Conservation (phyloP, 1,284 basidiomycete genomes). For the Malassezia sp. region DNA sequence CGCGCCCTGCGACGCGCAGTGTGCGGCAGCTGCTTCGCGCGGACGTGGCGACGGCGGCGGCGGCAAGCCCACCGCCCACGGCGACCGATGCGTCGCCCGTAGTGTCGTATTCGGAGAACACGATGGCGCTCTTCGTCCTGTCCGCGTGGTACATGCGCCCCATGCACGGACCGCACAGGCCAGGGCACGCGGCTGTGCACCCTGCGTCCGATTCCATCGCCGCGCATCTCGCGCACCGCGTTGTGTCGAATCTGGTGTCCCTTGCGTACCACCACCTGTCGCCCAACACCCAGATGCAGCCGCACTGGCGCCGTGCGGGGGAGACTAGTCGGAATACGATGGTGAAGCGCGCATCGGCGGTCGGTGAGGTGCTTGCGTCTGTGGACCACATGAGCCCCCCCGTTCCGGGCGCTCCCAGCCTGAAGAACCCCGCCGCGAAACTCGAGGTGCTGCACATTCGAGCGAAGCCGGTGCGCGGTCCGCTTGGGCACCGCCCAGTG, state of each 20-base stretch:
- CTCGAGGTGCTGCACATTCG: constrained; percentile 3
- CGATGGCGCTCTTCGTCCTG: constrained; percentile 8
- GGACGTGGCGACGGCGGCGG: constrained; percentile 1
- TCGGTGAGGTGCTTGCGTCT: background rate
- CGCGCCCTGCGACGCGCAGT: constrained; percentile 3
- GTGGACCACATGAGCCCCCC: background rate
- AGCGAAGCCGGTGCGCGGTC: constrained; percentile 15
- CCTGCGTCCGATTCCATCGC: background rate
- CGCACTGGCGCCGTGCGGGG: constrained; percentile 12
- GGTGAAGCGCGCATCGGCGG: background rate
- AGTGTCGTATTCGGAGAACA: constrained; percentile 1
- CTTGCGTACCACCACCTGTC: constrained; percentile 41
- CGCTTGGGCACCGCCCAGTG: constrained; percentile 2
- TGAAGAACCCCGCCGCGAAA: background rate
- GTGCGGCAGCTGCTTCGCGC: constrained; percentile 13
- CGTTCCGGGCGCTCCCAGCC: background rate
- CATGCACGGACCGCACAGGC: background rate
- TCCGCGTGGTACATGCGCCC: constrained; percentile 3
- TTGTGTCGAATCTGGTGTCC: constrained; percentile 25
- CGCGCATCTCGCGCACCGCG: constrained; percentile 18
- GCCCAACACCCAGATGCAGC: constrained; percentile 36
- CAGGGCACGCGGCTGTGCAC: background rate
- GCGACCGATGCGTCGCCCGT: background rate
- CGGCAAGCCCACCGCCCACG: no score
- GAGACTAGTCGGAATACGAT: constrained; percentile 3